A percentile compares a stretch with the other conserved stretches of the same genome.
These are phyloP conservation scores for Zygotorulaspora danielsina DNA, from an alignment of 805 yeast genomes.

Conservation along the genomic window DNA sequence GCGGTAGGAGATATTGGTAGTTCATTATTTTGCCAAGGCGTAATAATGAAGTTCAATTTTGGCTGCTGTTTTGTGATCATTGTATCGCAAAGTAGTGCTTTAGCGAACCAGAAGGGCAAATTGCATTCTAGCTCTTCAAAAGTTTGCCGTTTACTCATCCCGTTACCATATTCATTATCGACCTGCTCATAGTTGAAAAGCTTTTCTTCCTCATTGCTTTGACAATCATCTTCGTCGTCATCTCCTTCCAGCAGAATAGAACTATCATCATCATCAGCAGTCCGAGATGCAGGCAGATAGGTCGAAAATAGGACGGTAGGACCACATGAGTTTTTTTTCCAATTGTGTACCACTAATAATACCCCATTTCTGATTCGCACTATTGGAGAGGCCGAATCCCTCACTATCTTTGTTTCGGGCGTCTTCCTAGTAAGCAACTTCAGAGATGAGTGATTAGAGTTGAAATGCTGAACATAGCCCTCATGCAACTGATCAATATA, in stretches of 20 bases:
- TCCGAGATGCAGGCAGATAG: conserved; percentile 26
- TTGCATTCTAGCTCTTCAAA: conserved; percentile 40
- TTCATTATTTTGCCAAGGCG: conserved; percentile 34
- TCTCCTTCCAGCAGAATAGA: conserved; percentile 6
- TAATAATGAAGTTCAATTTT: conserved; percentile 54
- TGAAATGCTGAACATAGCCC: conserved; percentile 23
- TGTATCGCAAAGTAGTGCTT: conserved; percentile 46
- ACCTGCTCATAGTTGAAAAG: conserved; percentile 14
- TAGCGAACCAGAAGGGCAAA: conserved; percentile 63
- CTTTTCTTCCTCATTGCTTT: conserved; percentile 15
- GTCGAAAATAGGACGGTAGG: conserved; percentile 33
- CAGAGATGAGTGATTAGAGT: conserved; percentile 25
- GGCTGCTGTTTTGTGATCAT: conserved; percentile 42
- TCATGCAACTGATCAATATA: conserved; percentile 26
- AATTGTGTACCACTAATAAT: conserved; percentile 28
- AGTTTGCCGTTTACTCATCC: conserved; percentile 17
- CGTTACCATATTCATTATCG: conserved; percentile 18
- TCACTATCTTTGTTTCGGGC: conserved; percentile 26
- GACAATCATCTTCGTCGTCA: conserved; percentile 12
- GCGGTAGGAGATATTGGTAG: conserved; percentile 7
- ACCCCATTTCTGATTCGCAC: conserved; percentile 26
- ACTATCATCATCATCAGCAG: conserved; percentile 9
- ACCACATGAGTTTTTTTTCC: conserved; percentile 33
- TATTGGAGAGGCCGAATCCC: conserved; percentile 27
- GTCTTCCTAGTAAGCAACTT: conserved; percentile 26